Base-by-base conservation (phyloP, 2,329 filamentous ascomycete species). In the Aureobasidium uvarum region DNA sequence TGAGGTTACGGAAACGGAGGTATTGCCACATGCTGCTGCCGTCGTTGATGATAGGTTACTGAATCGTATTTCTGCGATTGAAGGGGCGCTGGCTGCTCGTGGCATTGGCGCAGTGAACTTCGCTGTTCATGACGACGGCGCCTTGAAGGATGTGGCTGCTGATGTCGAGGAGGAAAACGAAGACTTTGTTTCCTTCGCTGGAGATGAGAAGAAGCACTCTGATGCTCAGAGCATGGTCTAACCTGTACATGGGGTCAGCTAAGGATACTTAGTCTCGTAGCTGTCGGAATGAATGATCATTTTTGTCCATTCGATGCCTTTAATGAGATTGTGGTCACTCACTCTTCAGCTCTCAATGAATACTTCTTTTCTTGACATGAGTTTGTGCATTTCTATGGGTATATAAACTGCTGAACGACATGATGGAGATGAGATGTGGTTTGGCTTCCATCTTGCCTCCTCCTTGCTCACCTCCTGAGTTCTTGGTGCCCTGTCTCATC, bases 221-320 rank as follows among this genome's bases (percentile, higher is more conserved):
- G 64, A 66, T 54, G 48, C 54, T 0, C 18, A 45, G 38, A 66
- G 64, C 11, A 66, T 66, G 64, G 64, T 66, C 5, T 66, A 23
- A 60, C n/a, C 6, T 14, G 2, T 36, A 36, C 18, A 11, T 51
- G 3, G 8, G 5, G 1, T 18, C 13, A 14, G 7, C 11, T 7
- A 28, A 5, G 14, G 6, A 31, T 5, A 10, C 1, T 16, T 31
- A 7, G 10, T 18, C 5, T 45, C 20, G 3, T 25, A 1, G 18
- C 7, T 20, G 18, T 52, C 16, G 16, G 18, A 18, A 28, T 7
- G 7, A 16, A 10, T 52, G 31, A n/a, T 36, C 3, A 18, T 39
- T 16, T 16, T 39, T 16, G 5, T 39, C 38, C 8, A 33, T 1
- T 13, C 8, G 0, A 36, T 3, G 2, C 10, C 8, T 36, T 7